Evolutionary conservation across 2,329 filamentous ascomycete species (phyloP), one percentile per base, ranked within the genome.

Genomic region (Akanthomyces lecanii): DNA sequence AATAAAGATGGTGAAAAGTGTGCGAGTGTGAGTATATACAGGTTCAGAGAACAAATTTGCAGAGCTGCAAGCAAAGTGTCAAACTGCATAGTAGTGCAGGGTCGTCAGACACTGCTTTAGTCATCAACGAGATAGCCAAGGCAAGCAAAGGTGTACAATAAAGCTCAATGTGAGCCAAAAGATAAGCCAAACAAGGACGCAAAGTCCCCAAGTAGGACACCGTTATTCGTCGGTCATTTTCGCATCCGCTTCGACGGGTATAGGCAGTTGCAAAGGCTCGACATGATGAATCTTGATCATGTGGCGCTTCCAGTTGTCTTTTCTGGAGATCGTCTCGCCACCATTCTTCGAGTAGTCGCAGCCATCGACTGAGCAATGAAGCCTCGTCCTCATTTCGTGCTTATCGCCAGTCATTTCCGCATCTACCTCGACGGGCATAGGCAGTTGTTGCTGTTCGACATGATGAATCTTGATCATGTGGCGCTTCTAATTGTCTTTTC

Each of bases 401-500:
- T 21, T 21, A 21, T 21, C 21, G 21, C 50, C 59, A 14, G 50
- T 61, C 50, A 61, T 53, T n/a, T 54, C 59, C 71, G 77, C 75
- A 2, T 73, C 69, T 28, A 75, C 72, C 63, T 80, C 79, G 18
- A 79, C 73, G 21, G 79, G 78, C 18, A 78, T 76, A 1, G 80
- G 78, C 6, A 77, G 72, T 25, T 70, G 63, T 53, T 68, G 67
- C 53, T 75, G 71, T 57, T 80, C 78, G 64, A 79, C 71, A 42
- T 78, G 72, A 67, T 87, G 84, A 67, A 85, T 86, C 71, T 85
- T 86, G 42, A 79, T 75, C 83, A 87, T 86, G 69, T 87, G 84
- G 62, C 84, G 75, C 67, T 83, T 81, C 84, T 84, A 86, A 71
- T 87, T 86, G 68, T 86, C 84, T 69, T 86, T 87, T 60, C 84